Conservation (phyloP, 495 filamentous ascomycete genomes). For the Xylaria cubensis region DNA sequence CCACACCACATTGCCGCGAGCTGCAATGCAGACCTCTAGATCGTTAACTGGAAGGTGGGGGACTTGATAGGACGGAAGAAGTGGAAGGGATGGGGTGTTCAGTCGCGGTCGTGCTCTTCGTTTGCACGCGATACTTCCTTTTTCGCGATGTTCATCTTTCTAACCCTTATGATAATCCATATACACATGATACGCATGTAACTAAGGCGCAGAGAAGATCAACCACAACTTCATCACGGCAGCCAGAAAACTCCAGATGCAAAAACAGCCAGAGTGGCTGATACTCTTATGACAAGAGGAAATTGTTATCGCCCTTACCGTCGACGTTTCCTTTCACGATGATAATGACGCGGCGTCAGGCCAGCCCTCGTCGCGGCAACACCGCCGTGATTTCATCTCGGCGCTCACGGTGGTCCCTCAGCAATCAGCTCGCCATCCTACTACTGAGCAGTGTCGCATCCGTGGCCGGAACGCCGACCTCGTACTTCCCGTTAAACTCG, state of each 20-base stretch:
- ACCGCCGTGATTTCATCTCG: not conserved
- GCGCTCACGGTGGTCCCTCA: not conserved
- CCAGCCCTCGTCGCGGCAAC: constrained; percentile 10
- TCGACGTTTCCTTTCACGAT: constrained; percentile 16
- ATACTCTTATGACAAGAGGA: constrained; percentile 4
- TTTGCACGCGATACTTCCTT: constrained; percentile 9
- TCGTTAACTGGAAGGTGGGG: not conserved
- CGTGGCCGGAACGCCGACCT: constrained; percentile 39
- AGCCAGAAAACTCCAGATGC: not conserved
- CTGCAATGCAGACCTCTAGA: constrained; percentile 16
- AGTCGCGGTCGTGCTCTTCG: constrained; percentile 14
- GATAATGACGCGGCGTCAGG: constrained; percentile 8
- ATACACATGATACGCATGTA: constrained; percentile 1
- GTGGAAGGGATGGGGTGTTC: constrained; percentile 14
- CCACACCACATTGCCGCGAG: constrained; percentile 21
- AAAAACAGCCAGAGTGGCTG: not conserved
- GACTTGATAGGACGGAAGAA: constrained; percentile 7
- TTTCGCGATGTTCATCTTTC: not conserved
- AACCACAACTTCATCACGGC: not conserved
- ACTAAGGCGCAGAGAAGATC: not conserved
- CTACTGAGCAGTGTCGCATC: constrained; percentile 1
- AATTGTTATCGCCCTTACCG: not conserved
- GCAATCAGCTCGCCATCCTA: constrained; percentile 12
- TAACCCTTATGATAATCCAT: not conserved
- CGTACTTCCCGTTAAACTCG: constrained; percentile 75